phyloP scores from a whole-genome alignment of 1,284 basidiomycete genomes.

The Agaricales sp. region DNA sequence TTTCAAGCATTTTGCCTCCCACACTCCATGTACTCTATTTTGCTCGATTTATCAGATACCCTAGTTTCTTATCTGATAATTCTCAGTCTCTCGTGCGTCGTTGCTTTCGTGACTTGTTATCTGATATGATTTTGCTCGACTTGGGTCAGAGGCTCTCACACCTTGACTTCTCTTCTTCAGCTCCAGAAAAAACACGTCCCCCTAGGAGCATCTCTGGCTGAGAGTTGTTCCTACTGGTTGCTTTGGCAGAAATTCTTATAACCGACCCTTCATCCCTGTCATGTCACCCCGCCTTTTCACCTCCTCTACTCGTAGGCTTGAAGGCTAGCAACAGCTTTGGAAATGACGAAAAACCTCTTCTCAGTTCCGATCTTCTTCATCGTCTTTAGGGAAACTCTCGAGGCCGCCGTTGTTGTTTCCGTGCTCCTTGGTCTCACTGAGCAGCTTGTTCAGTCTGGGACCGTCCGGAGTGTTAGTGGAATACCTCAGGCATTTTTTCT shows the following conservation, averaged over 20 bases:
- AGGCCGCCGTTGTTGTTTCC: constrained; percentile 83
- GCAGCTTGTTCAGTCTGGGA: constrained; percentile 53
- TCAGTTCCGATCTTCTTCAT: constrained; percentile 83
- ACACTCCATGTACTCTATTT: background rate
- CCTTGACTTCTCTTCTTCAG: background rate
- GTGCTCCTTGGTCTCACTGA: constrained; percentile 80
- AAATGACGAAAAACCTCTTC: constrained; percentile 58
- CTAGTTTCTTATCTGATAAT: background rate
- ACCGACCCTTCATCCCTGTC: background rate
- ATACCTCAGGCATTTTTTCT: background rate
- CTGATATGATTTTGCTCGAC: background rate
- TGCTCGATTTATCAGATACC: background rate
- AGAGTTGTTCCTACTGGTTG: background rate
- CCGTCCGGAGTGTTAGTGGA: constrained; percentile 10
- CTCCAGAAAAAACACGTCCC: background rate
- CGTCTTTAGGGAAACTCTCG: constrained; percentile 82
- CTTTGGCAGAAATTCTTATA: background rate
- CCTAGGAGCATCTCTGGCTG: no score
- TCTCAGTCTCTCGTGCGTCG: background rate
- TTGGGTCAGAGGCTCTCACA: background rate
- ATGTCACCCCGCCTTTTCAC: background rate
- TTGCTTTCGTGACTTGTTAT: background rate
- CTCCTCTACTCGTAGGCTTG: background rate
- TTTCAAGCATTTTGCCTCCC: no score
- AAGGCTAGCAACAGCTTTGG: background rate